Evolutionary conservation across 257 asterid species (phyloP), one percentile per base, ranked within the genome.

Genomic region (Jacaranda copaia): DNA sequence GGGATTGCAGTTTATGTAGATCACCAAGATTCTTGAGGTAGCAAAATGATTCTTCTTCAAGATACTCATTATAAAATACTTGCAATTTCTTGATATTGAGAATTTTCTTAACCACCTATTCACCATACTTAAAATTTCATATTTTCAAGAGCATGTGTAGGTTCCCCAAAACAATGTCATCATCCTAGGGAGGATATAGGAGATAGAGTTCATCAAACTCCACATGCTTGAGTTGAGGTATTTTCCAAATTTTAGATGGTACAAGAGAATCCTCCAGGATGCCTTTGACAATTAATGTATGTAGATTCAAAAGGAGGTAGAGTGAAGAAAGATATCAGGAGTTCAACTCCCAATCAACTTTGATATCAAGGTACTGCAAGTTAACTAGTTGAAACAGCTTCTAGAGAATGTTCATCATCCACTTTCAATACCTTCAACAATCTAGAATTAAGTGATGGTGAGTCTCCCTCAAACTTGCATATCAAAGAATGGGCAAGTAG

Each of bases 71-170:
- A 36, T 59, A 42, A 12, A 1, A 32, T 19, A 32, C 0, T 18
- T 56, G 13, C 58, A 68, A 19, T 10, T 67, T 68, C 18, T 46
- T 45, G 7, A 76, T 43, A 9, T 76, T 68, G 46, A 20, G 59
- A 1, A 53, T 53, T n/a, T 5, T 15, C 59, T 13, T 53, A 12
- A 53, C 59, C 59, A 53, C 4, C 59, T 53, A 4, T 53, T 53
- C 59, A n/a, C 59, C 14, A 14, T 20, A 53, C 59, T 53, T 53
- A 6, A 53, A 53, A 53, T 53, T 53, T 4, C 2, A 5, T 4
- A 53, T n/a, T 53, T n/a, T 15, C 18, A 15, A 2, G 4, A 53
- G 19, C 59, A 1, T 53, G 0, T 53, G 59, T 18, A 53, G 19
- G 19, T 53, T 48, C 14, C 15, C 15, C 15, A 48, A 1, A 48